Conservation (phyloP, 1,139 yeast genomes). For the Saccharomycopsis phalli region DNA sequence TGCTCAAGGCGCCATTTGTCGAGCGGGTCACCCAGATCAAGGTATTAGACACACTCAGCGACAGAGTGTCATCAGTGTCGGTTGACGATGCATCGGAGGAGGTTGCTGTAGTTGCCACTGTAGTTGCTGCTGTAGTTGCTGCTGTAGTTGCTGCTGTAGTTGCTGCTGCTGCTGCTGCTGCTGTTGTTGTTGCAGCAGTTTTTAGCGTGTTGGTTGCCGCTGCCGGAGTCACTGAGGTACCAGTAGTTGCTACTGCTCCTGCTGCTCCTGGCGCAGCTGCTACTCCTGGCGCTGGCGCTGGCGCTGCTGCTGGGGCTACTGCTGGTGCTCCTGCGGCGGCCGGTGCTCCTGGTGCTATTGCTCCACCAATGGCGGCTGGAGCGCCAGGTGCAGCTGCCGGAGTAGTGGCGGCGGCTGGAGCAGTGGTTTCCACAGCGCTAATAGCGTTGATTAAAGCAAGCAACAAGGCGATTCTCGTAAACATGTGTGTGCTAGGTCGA, state of each 20-base stretch:
- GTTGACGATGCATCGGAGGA: neutral
- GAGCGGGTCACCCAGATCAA: slow-evolving; percentile 18
- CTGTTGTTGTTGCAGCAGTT: slow-evolving; percentile 6
- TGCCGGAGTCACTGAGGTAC: slow-evolving; percentile 3
- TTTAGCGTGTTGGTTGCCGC: slow-evolving; percentile 3
- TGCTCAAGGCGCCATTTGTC: slow-evolving; percentile 9
- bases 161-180: slow-evolving; percentile 3
- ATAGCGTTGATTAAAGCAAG: too few relatives aligned
- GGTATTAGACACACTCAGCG: slow-evolving; percentile 6
- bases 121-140: neutral
- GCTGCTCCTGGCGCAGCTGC: slow-evolving; percentile 1
- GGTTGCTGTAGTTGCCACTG: neutral
- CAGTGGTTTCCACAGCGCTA: neutral
- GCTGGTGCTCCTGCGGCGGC: neutral
- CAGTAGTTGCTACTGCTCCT: slow-evolving; percentile 3
- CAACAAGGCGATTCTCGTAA: too few relatives aligned
- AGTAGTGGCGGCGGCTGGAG: neutral
- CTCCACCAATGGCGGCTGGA: neutral
- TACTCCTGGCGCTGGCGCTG: neutral
- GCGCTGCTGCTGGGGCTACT: neutral
- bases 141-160: neutral
- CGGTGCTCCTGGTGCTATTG: neutral
- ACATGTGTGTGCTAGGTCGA: too few relatives aligned
- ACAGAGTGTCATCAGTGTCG: neutral
- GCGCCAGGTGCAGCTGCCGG: neutral